These are phyloP conservation scores for Verticillium longisporum DNA, from an alignment of 2,329 filamentous ascomycete genomes.

Conservation along the genomic window DNA sequence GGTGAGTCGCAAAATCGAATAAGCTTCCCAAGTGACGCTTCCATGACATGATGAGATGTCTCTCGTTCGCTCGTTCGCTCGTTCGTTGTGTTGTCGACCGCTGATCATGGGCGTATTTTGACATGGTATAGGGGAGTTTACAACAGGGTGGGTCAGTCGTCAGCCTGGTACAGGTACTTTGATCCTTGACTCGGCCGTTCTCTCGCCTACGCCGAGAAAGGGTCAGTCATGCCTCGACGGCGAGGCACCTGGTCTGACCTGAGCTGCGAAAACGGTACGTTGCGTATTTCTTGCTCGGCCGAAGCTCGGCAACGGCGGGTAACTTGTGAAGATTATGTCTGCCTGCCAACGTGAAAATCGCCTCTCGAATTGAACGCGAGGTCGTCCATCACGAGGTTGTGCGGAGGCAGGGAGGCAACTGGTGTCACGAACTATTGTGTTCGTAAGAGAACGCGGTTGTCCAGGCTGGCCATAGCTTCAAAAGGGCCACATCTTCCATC, in stretches of 20 bases:
- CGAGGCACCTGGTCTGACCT: background rate
- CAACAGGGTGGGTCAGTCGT: slow-evolving; percentile 3
- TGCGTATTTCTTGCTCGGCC: background rate
- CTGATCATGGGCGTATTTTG: slow-evolving; percentile 4
- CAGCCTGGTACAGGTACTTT: background rate
- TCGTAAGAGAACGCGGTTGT: background rate
- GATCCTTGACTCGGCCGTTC: background rate
- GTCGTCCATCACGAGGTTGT: background rate
- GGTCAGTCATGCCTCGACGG: background rate
- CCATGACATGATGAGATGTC: background rate
- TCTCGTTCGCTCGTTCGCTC: background rate
- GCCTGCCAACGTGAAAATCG: background rate
- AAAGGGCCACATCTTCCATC: slow-evolving; percentile 1
- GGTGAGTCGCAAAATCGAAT: background rate
- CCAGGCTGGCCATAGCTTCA: slow-evolving; percentile 11
- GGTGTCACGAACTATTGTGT: no score
- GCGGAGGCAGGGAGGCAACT: no score
- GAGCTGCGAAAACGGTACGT: background rate
- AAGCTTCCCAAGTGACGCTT: slow-evolving; percentile 7
- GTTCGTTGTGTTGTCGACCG: background rate
- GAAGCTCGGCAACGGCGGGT: background rate
- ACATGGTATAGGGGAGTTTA: slow-evolving; percentile 2
- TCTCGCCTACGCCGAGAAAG: slow-evolving; percentile 3
- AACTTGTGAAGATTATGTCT: no score
- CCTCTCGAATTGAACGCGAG: background rate